Conservation (phyloP, 495 filamentous ascomycete genomes). For the Penicillium paxilli region DNA sequence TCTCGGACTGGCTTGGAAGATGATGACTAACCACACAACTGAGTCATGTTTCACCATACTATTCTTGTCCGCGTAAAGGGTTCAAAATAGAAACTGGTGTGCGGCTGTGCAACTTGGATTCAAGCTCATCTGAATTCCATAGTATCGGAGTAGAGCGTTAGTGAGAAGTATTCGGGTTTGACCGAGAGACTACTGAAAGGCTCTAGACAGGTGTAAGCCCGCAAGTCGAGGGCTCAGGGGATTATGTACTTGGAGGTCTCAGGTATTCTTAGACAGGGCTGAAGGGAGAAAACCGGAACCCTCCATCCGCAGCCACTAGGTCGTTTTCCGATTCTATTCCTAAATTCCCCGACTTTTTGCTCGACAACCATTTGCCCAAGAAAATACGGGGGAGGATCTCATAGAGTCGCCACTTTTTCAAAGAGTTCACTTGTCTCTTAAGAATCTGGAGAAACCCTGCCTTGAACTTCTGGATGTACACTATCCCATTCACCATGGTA, state of each 20-base stretch:
- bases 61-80: conserved; percentile 1
- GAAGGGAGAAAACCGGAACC: conserved; percentile 17
- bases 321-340: conserved; percentile 21
- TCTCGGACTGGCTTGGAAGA: not conserved
- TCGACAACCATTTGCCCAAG: conserved; percentile 27
- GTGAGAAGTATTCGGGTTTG: not conserved
- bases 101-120: conserved; percentile 2
- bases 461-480: not conserved
- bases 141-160: not conserved
- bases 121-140: too few species aligned
- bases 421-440: not conserved
- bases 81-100: not conserved
- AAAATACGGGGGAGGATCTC: conserved; percentile 23
- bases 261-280: conserved; percentile 28
- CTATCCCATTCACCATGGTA: not conserved
- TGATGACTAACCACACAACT: not conserved
- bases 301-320: conserved; percentile 21
- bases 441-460: conserved; percentile 20
- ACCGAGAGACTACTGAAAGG: too few species aligned
- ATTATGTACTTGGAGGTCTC: not conserved
- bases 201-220: not conserved
- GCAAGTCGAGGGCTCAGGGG: not conserved
- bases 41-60: conserved; percentile 1
- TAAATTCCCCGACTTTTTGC: conserved; percentile 38
- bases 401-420: conserved; percentile 20